Base-by-base conservation (phyloP, 2,329 filamentous ascomycete genomes). In the Hymenoscyphus scutula region DNA sequence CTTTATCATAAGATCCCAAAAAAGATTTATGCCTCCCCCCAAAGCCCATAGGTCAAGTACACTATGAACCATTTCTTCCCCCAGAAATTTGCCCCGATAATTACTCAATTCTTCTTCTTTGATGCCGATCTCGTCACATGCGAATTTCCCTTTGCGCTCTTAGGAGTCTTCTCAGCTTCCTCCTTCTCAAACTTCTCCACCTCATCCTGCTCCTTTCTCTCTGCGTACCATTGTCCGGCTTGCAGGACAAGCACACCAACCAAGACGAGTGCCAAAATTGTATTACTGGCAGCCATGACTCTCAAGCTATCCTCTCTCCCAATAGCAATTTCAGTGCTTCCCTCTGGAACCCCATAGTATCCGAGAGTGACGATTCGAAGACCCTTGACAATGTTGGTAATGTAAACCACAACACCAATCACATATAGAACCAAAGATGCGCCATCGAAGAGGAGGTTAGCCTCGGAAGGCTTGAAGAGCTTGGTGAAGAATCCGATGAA, bases 141-240 rank as follows among this genome's bases (percentile, higher is more conserved):
- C 11, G 59, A 61, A 17, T 63, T 63, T 13, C 58, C 69, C 71
- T 75, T 76, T 62, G 74, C 73, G 59, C 75, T 76, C 62, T 75
- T 71, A 56, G 69, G 75, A 71, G 76, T 78, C 76, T 81, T 81
- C 72, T 78, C 80, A 64, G 77, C 76, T 61, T 78, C 74, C 66
- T 79, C 80, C 76, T 81, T 77, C 69, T 87, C 84, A 67, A 89
- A 82, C 74, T 86, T 84, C 73, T 85, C 86, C 61, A 84, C 82
- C 76, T 97, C 93, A 75, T 93, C 89, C 72, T 83, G 83, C 77
- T 98, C 93, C 79, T 96, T 96, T 74, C 91, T 84, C 83, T 98
- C 93, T 29, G 95, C 95, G 79, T 99, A 99, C 95, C 94, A 98
- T 83, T 98, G 92, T 11, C 95, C 95, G 23, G 92, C 92, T 84